These are phyloP conservation scores for Wallacemonas sp. DNA, from an alignment of 208 protist genomes.

Conservation along the genomic window DNA sequence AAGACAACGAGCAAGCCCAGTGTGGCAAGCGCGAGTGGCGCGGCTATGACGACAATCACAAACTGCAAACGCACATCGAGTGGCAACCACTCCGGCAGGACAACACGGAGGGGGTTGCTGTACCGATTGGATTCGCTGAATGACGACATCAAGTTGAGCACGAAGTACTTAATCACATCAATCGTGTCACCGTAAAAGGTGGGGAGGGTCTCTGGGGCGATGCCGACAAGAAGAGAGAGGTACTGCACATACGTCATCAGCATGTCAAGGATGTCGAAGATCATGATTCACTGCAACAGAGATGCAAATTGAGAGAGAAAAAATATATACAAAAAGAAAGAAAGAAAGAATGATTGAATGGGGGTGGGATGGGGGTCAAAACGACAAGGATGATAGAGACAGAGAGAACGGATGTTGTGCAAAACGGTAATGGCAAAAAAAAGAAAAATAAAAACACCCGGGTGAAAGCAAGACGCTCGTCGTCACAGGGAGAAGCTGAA, in stretches of 20 bases:
- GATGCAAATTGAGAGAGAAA: conserved; percentile 8
- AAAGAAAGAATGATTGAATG: conserved; percentile 19
- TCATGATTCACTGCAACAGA: conserved; percentile 31
- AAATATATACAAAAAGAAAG: conserved; percentile 3
- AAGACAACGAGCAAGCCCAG: conserved; percentile 51
- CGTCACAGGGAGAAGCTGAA: conserved; percentile 3
- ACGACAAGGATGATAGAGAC: background rate
- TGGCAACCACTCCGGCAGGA: conserved; percentile 59
- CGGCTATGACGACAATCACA: conserved; percentile 39
- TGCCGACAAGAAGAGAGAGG: conserved; percentile 51
- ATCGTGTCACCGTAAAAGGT: conserved; percentile 45
- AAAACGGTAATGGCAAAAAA: background rate
- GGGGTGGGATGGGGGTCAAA: background rate
- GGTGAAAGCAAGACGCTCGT: conserved; percentile 1
- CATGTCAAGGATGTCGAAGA: conserved; percentile 77
- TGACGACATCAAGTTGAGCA: conserved; percentile 25
- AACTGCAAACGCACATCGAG: conserved; percentile 64
- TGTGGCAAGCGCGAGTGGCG: conserved; percentile 44
- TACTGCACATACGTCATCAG: conserved; percentile 75
- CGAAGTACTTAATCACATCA: conserved; percentile 27
- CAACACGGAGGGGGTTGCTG: conserved; percentile 34
- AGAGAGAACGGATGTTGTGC: too few species aligned
- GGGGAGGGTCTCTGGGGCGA: conserved; percentile 44
- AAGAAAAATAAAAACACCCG: background rate
- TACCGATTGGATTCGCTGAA: conserved; percentile 35